Evolutionary conservation across 352 stramenopile genomes (phyloP).

Genomic region (Phytophthora crassamura): DNA sequence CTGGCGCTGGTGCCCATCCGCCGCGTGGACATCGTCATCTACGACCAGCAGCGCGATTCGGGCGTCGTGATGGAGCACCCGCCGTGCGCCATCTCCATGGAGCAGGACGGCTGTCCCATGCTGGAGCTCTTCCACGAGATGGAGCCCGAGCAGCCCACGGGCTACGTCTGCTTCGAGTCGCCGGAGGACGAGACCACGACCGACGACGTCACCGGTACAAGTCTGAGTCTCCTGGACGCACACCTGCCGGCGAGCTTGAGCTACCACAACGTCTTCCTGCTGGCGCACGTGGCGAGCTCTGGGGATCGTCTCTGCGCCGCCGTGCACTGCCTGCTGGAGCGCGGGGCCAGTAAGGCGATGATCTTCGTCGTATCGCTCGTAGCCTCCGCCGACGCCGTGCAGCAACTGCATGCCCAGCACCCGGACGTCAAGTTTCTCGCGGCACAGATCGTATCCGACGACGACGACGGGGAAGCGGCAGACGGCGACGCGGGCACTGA

Average conservation of each 20-base stretch:
- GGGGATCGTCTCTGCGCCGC: conserved; percentile 21
- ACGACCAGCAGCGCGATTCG: conserved; percentile 1
- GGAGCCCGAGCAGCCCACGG: conserved; percentile 17
- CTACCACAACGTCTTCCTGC: conserved; percentile 48
- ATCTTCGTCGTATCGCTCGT: conserved; percentile 44
- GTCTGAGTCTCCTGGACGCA: neutral
- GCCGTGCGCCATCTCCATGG: conserved; percentile 28
- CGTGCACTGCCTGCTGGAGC: conserved; percentile 27
- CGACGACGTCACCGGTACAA: neutral
- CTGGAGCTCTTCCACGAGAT: conserved; percentile 13
- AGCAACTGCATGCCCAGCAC: too few relatives aligned
- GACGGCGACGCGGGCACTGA: too few relatives aligned
- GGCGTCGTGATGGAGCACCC: conserved; percentile 27
- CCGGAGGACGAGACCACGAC: too few relatives aligned
- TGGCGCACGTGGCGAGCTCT: conserved; percentile 26
- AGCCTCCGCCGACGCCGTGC: conserved; percentile 30
- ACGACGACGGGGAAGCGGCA: too few relatives aligned
- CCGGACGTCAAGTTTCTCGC: too few relatives aligned
- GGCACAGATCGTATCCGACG: too few relatives aligned
- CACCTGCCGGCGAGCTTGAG: conserved; percentile 29
- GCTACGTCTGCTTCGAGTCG: neutral
- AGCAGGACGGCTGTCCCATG: conserved; percentile 11
- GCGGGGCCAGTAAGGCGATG: conserved; percentile 30
- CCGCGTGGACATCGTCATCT: conserved; percentile 12
- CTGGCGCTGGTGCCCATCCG: conserved; percentile 30